phyloP scores from a whole-genome alignment of 2,329 filamentous ascomycete genomes.

The Cladobotryum protrusum region DNA sequence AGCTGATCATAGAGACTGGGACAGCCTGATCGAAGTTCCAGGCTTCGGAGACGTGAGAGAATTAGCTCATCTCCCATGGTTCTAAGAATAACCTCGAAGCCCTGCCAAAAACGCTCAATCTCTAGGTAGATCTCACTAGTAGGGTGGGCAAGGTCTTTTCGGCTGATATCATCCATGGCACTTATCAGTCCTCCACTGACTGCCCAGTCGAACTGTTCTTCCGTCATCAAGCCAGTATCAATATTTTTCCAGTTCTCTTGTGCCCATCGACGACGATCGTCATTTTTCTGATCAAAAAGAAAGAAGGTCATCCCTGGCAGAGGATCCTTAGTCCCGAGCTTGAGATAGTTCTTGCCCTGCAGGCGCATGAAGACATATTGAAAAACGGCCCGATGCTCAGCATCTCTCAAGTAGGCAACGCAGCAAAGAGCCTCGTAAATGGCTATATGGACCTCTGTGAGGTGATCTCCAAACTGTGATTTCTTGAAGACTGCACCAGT shows the following conservation, averaged over 20 bases:
- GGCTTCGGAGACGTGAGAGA: slow-evolving; percentile 67
- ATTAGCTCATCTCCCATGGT: slow-evolving; percentile 69
- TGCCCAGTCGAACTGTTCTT: slow-evolving; percentile 80
- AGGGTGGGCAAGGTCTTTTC: slow-evolving; percentile 33
- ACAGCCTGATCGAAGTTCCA: slow-evolving; percentile 58
- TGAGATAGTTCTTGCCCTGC: slow-evolving; percentile 65
- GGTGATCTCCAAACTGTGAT: slow-evolving; percentile 38
- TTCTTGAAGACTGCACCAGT: slow-evolving; percentile 42
- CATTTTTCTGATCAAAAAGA: slow-evolving; percentile 58
- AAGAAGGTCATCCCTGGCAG: slow-evolving; percentile 81
- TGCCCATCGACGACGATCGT: slow-evolving; percentile 44
- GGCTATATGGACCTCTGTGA: slow-evolving; percentile 62
- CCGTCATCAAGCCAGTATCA: slow-evolving; percentile 53
- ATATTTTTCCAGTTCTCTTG: slow-evolving; percentile 40
- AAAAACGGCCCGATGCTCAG: slow-evolving; percentile 54
- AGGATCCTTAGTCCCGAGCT: slow-evolving; percentile 63
- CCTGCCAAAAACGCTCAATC: slow-evolving; percentile 74
- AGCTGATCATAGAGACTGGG: slow-evolving; percentile 62
- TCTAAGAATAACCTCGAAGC: slow-evolving; percentile 65
- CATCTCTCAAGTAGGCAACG: slow-evolving; percentile 62
- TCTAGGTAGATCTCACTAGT: slow-evolving; percentile 32
- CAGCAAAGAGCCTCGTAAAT: slow-evolving; percentile 88
- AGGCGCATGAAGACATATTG: slow-evolving; percentile 78
- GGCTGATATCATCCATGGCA: slow-evolving; percentile 57
- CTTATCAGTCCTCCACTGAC: slow-evolving; percentile 66